Percentiles rank a stretch among this genome's conserved stretches.
Evolutionary conservation across 148 eudicot genomes (phyloP).

Genomic region (Salicornia ramosissima): DNA sequence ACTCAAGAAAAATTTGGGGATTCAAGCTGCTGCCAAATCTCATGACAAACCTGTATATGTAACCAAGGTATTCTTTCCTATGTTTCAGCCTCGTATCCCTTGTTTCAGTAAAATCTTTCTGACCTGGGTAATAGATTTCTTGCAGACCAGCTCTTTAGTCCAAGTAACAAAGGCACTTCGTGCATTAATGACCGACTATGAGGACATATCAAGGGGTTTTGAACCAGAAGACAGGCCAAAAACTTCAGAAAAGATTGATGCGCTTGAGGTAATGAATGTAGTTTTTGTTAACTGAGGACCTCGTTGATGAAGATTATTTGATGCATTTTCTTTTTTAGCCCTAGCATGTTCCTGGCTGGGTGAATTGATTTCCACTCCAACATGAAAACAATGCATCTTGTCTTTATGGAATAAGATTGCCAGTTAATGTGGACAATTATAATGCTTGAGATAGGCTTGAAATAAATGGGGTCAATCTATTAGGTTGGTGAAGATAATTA

Average conservation of each 20-base stretch:
- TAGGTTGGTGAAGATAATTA: too few species aligned
- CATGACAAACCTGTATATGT: constrained; percentile 71
- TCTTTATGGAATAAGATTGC: not conserved
- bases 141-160: constrained; percentile 68
- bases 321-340: not conserved
- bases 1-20: constrained; percentile 74
- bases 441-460: not conserved
- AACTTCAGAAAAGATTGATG: constrained; percentile 66
- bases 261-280: constrained; percentile 66
- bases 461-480: too few species aligned
- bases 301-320: constrained; percentile 2
- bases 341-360: not conserved
- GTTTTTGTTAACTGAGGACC: not conserved
- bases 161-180: constrained; percentile 71
- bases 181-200: constrained; percentile 52
- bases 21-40: constrained; percentile 83
- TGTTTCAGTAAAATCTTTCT: not conserved
- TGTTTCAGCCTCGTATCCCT: constrained; percentile 7
- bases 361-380: too few species aligned
- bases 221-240: constrained; percentile 47
- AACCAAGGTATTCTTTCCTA: constrained; percentile 49
- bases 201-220: constrained; percentile 47
- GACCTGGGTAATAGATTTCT: constrained; percentile 11
- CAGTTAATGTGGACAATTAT: too few species aligned
- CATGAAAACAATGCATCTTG: not conserved